Base-by-base conservation (phyloP, 768 basidiomycete genomes). In the Trametes elegans region DNA sequence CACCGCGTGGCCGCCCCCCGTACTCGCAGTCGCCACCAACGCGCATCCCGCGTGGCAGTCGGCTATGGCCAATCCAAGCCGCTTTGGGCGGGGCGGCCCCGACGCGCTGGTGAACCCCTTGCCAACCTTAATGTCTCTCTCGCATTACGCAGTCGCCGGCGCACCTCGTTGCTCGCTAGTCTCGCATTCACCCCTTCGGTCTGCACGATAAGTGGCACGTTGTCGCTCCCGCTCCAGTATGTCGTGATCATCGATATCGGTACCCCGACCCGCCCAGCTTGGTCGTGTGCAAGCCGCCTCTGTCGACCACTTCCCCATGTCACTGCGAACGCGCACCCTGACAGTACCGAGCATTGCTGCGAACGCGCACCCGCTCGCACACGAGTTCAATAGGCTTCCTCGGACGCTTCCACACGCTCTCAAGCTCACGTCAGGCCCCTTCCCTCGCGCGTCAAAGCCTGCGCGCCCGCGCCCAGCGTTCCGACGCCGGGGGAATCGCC, bases 121-220 rank as follows among this genome's bases (percentile, higher is more conserved):
- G 3, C 9, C 52, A 59, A 59, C 41, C 44, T 36, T 54, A 59
- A 59, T 50, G 27, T 24, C 45, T 59, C 38, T 40, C 48, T 50
- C 49, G 53, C 34, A 29, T n/a, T 49, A 49, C 34, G 44, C 28
- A 34, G 41, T 23, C 31, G 44, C 44, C 43, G 42, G 29, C 40
- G 42, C 41, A 28, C 50, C 51, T 59, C 53, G 52, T 54, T 59
- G 53, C 57, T 58, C 46, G 50, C 51, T 49, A 53, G 57, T 34
- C 11, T 21, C 38, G 28, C 3, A 18, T 27, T 39, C 57, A 36
- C 51, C 57, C 43, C 49, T 39, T 28, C 19, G 24, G 41, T 29
- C 26, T 38, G 28, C 23, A 27, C 34, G 43, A 49, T 51, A 41
- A 16, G 36, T 34, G 42, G 29, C 57, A 54, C 52, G 57, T 59